Conservation (phyloP, 2,329 filamentous ascomycete species). For the Xylariales sp. region DNA sequence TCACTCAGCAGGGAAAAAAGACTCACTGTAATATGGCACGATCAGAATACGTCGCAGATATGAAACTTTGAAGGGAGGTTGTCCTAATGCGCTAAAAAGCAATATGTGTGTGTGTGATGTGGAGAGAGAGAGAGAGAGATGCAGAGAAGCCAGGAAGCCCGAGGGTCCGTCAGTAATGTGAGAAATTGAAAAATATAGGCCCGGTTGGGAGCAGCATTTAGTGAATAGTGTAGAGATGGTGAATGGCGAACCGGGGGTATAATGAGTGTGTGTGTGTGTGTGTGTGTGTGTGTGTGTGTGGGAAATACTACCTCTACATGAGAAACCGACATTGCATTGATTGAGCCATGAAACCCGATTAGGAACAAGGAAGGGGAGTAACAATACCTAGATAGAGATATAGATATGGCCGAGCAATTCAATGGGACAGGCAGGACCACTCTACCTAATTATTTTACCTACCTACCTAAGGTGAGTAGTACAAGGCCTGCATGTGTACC, state of each 20-base stretch:
- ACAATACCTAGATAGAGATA: conserved; percentile 1
- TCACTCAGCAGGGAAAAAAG: conserved; percentile 9
- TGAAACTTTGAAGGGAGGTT: neutral
- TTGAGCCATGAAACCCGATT: conserved; percentile 23
- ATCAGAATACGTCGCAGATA: conserved; percentile 8
- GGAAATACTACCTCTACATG: neutral
- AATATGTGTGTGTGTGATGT: neutral
- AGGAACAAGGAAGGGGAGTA: conserved; percentile 2
- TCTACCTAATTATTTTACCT: neutral
- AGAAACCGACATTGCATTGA: conserved; percentile 1
- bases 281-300: conserved; percentile 1
- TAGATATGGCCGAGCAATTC: conserved; percentile 7
- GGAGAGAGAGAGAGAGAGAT: neutral
- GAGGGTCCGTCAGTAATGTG: conserved; percentile 1
- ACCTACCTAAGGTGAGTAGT: too few relatives aligned
- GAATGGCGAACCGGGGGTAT: neutral
- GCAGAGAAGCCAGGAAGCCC: neutral
- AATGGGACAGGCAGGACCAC: neutral
- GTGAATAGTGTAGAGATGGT: neutral
- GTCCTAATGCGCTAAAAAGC: conserved; percentile 1
- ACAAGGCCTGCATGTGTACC: too few relatives aligned
- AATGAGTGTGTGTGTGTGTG: neutral
- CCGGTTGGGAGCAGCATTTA: conserved; percentile 14
- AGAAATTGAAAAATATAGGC: conserved; percentile 13
- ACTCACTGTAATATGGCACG: conserved; percentile 16